Percentiles rank a stretch among this genome's conserved stretches.
Evolutionary conservation across 2,329 filamentous ascomycete species (phyloP).

Genomic region (Fusarium xylarioides): DNA sequence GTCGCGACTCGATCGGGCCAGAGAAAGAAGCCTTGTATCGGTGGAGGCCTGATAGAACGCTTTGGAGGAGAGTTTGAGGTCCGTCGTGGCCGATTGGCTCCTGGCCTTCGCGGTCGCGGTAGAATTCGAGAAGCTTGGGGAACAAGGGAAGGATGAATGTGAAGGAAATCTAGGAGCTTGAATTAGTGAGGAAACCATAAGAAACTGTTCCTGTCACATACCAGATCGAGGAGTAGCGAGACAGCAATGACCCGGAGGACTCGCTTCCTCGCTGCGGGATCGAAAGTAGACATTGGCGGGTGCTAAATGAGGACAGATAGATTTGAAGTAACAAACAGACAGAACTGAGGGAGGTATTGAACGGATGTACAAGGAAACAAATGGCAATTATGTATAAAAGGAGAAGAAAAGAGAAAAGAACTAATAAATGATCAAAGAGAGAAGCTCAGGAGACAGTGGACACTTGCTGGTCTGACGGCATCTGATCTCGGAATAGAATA

Average conservation of each 20-base stretch:
- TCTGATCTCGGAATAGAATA: slow-evolving; percentile 14
- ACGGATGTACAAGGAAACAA: neutral
- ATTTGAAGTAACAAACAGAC: neutral
- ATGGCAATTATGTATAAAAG: neutral
- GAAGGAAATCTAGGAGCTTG: slow-evolving; percentile 81
- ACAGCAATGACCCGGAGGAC: slow-evolving; percentile 89
- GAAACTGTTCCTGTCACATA: slow-evolving; percentile 51
- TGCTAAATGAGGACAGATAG: slow-evolving; percentile 7
- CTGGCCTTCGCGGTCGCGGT: slow-evolving; percentile 81
- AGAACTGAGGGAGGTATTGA: neutral
- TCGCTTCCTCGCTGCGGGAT: slow-evolving; percentile 72
- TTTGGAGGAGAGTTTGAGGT: slow-evolving; percentile 75
- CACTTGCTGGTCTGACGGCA: slow-evolving; percentile 34
- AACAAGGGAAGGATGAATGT: slow-evolving; percentile 98
- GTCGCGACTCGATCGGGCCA: slow-evolving; percentile 91
- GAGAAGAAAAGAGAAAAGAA: neutral
- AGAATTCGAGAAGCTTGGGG: slow-evolving; percentile 94
- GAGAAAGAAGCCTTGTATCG: slow-evolving; percentile 94
- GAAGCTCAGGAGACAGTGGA: slow-evolving; percentile 34
- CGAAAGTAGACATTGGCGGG: slow-evolving; percentile 55
- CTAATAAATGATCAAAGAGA: slow-evolving; percentile 5
- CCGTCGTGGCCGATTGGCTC: slow-evolving; percentile 54
- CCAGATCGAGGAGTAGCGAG: slow-evolving; percentile 88
- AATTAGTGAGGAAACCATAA: slow-evolving; percentile 6
- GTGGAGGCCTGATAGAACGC: slow-evolving; percentile 84